Percentiles rank a stretch among this genome's conserved stretches.
phyloP scores from a whole-genome alignment of 1,284 basidiomycete species.

The Flammula alnicola region DNA sequence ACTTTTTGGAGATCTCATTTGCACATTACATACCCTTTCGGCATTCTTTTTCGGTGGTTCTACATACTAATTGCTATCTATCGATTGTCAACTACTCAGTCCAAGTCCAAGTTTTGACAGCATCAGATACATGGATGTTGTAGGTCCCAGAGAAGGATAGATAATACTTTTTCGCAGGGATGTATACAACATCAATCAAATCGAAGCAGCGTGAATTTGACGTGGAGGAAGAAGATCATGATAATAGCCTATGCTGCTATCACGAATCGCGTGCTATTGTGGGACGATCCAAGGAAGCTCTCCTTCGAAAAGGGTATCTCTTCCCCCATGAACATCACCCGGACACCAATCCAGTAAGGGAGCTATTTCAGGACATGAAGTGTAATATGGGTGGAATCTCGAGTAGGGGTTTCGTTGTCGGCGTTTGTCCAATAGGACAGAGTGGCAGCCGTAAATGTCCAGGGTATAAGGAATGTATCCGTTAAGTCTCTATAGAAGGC shows the following conservation, averaged over 20 bases:
- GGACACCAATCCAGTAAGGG: slow-evolving; percentile 91
- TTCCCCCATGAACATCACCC: slow-evolving; percentile 26
- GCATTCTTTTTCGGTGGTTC: too few species aligned
- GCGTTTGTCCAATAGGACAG: slow-evolving; percentile 75
- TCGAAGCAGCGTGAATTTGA: too few species aligned
- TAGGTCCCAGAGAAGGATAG: too few species aligned
- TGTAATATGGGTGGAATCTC: slow-evolving; percentile 87
- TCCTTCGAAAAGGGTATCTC: slow-evolving; percentile 38
- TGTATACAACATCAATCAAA: too few species aligned
- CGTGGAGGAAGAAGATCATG: too few species aligned
- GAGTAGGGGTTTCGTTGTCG: slow-evolving; percentile 76
- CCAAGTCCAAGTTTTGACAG: too few species aligned
- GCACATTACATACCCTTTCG: too few species aligned
- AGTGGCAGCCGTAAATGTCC: slow-evolving; percentile 91
- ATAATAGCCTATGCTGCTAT: slow-evolving; percentile 4
- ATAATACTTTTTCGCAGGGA: too few species aligned
- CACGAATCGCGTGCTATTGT: slow-evolving; percentile 22
- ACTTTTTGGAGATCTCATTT: too few species aligned
- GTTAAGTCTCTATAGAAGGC: slow-evolving; percentile 57
- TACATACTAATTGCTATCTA: too few species aligned
- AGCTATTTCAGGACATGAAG: slow-evolving; percentile 75
- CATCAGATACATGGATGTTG: too few species aligned
- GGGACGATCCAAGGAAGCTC: slow-evolving; percentile 41
- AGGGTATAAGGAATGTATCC: slow-evolving; percentile 78
- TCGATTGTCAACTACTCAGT: too few species aligned